Percentiles rank a stretch among this genome's conserved stretches.
Evolutionary conservation across 1,284 basidiomycete species (phyloP).

Genomic region (Trichosporon ovoides): DNA sequence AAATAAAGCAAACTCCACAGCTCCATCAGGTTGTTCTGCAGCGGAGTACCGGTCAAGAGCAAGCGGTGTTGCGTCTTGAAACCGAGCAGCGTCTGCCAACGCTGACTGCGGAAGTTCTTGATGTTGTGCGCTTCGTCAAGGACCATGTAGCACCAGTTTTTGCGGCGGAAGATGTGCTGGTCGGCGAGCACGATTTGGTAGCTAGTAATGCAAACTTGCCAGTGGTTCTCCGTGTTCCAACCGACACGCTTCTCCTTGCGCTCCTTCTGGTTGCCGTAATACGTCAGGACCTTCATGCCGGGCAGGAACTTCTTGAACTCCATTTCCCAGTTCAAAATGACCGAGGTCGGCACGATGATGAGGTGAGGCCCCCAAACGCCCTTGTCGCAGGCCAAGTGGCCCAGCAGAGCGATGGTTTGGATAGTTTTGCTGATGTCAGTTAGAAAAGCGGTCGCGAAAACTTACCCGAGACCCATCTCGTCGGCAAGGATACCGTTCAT

Average conservation of each 20-base stretch:
- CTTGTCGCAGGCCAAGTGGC: constrained; percentile 86
- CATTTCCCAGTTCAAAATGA: constrained; percentile 97
- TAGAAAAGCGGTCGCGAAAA: constrained; percentile 16
- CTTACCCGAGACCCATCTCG: constrained; percentile 85
- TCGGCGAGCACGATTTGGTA: constrained; percentile 91
- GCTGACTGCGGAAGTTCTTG: constrained; percentile 94
- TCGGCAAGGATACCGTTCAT: constrained; percentile 82
- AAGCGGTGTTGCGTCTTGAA: constrained; percentile 85
- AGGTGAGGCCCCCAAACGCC: constrained; percentile 97
- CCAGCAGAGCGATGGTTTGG: constrained; percentile 87
- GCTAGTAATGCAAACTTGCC: constrained; percentile 94
- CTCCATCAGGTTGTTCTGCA: constrained; percentile 95
- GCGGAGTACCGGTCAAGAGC: constrained; percentile 84
- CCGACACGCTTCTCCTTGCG: constrained; percentile 89
- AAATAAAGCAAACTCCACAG: constrained; percentile 94
- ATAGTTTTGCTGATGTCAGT: constrained; percentile 77
- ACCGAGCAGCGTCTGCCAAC: constrained; percentile 92
- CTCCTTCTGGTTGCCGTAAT: constrained; percentile 85
- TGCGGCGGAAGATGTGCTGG: constrained; percentile 89
- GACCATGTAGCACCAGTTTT: constrained; percentile 94
- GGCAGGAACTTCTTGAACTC: constrained; percentile 98
- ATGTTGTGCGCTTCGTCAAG: constrained; percentile 98
- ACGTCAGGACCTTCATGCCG: constrained; percentile 85
- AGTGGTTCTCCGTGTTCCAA: constrained; percentile 87
- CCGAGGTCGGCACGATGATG: constrained; percentile 90